Evolutionary conservation across 176 grass and related monocot genomes (phyloP), one percentile per base, ranked within the genome.

Genomic region (Miscanthus lutarioriparius): DNA sequence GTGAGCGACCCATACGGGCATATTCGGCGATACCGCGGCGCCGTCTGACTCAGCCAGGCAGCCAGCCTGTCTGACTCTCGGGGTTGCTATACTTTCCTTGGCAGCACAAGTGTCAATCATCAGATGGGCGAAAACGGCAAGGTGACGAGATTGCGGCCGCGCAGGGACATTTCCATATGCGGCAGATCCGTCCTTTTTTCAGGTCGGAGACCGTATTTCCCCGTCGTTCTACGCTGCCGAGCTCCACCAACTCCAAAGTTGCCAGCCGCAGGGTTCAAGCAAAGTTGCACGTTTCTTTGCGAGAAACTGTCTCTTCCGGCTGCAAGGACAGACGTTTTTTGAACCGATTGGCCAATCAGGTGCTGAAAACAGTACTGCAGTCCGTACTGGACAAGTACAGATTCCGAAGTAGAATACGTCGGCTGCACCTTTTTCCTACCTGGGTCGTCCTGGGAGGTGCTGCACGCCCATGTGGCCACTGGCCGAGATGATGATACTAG

Each of bases 31-130:
- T 89, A 47, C 76, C 47, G 51, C 41, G 13, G 10, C 17, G 27
- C 36, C 53, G 56, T 8, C 75, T 68, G 59, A 68, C 45, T 88
- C 66, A 72, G 58, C 53, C 66, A 69, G 35, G 15, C 26, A 65
- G 61, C 1, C 48, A 51, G 16, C 4, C 48, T 6, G 14, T 51
- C 48, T 45, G 13, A 47, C 44, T 47, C 13, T 47, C 44, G 13
- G 14, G 47, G 9, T 49, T 19, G 48, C 48, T 79, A 49, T 49
- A 16, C 47, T 15, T 19, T 20, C 75, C 17, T 7, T 2, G 10
- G 56, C 47, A 5, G 54, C 74, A 67, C 84, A 90, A 86, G 88
- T 87, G 88, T 90, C 84, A 87, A 83, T 69, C 74, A 87, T 90
- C 88, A 35, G 79, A 79, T 62, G 84, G 84, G 13, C 49, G 84